Conservation (phyloP, 225 moss, liverwort and hornwort genomes). For the Takakia lepidozioides region DNA sequence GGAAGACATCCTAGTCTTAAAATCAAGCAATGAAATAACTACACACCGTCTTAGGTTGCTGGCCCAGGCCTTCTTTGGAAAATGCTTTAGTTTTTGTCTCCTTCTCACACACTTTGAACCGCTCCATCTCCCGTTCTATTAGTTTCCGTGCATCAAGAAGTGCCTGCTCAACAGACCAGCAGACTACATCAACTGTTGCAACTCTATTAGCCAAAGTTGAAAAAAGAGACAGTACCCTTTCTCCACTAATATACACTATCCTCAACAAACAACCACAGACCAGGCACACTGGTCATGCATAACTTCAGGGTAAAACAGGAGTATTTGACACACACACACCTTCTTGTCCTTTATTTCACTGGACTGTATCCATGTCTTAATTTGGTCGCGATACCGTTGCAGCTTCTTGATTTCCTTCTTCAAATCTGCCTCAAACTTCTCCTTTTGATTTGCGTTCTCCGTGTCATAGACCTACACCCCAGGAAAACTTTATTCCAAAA, state of each 20-base stretch:
- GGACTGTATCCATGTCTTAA: conserved; percentile 99
- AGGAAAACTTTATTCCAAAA: no score
- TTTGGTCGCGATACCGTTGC: conserved; percentile 95
- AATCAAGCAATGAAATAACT: no score
- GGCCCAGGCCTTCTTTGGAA: conserved; percentile 94
- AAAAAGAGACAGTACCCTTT: no score
- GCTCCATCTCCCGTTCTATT: conserved; percentile 99
- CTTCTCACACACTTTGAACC: conserved; percentile 99
- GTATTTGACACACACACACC: conserved; percentile 35
- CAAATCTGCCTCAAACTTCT: conserved; percentile 94
- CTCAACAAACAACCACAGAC: no score
- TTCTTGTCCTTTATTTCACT: conserved; percentile 99
- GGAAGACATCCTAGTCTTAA: no score
- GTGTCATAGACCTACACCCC: conserved; percentile 99
- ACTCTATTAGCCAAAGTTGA: no score
- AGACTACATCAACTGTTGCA: background rate
- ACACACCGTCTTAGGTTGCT: conserved; percentile 98
- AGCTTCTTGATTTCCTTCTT: conserved; percentile 99
- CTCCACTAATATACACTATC: no score
- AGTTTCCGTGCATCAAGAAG: conserved; percentile 97
- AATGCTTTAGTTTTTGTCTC: conserved; percentile 99
- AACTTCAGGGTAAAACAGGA: no score
- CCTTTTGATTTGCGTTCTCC: conserved; percentile 98
- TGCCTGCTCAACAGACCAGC: conserved; percentile 47
- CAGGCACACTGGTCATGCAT: no score